Evolutionary conservation across 495 filamentous ascomycete species (phyloP).

Genomic region (Aspergillus olivimuriae): DNA sequence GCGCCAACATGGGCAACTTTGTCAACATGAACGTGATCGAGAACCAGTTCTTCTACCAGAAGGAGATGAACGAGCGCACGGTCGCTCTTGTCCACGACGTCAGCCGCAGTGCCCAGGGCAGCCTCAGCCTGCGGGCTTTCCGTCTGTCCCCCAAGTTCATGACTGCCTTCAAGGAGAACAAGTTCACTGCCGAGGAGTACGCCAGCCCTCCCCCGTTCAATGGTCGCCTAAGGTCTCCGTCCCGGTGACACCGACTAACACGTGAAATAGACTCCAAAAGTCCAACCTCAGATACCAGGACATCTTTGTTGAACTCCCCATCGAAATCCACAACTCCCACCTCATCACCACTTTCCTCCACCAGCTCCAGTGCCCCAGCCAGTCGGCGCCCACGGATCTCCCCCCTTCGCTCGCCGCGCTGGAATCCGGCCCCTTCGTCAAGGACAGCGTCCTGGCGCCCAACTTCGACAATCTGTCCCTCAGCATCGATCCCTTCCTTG

Average conservation of each 20-base stretch:
- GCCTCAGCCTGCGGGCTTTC: constrained; percentile 85
- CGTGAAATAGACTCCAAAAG: constrained; percentile 66
- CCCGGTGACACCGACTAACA: not conserved
- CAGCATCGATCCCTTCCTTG: constrained; percentile 94
- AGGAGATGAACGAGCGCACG: constrained; percentile 82
- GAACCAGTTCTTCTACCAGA: constrained; percentile 97
- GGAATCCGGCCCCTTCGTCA: constrained; percentile 41
- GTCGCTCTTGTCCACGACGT: constrained; percentile 95
- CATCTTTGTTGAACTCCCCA: constrained; percentile 86
- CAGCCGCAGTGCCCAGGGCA: constrained; percentile 86
- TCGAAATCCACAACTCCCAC: constrained; percentile 92
- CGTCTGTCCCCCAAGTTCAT: constrained; percentile 84
- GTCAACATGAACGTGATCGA: constrained; percentile 92
- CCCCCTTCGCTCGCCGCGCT: constrained; percentile 74
- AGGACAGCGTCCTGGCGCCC: constrained; percentile 62
- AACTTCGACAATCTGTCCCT: constrained; percentile 87
- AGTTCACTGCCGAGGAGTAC: constrained; percentile 93
- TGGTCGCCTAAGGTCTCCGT: too few relatives aligned
- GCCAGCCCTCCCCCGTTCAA: too few relatives aligned
- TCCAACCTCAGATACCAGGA: constrained; percentile 89
- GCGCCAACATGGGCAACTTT: constrained; percentile 98
- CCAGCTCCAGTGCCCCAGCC: constrained; percentile 63
- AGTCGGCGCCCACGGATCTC: constrained; percentile 55
- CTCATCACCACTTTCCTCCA: constrained; percentile 92
- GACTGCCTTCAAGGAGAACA: constrained; percentile 87